Evolutionary conservation across 192 early-diverging fungal genomes (phyloP), one percentile per base, ranked within the genome.

Genomic region (Polychytrium aggregatum): DNA sequence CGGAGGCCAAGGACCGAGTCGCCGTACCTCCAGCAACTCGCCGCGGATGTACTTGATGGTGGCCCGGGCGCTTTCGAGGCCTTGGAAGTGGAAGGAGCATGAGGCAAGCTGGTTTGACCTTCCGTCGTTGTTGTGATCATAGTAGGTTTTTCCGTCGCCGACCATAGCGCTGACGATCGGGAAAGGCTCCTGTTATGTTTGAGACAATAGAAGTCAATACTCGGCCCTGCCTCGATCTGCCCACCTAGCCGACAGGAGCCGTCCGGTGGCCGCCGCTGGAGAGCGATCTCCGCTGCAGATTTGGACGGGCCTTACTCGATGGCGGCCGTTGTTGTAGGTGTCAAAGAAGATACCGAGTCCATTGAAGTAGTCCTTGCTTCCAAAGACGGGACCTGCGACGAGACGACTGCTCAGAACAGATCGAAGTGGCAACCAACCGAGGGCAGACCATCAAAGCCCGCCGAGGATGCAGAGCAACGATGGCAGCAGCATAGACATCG

Each of bases 331-430:
- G 37, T 85, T 72, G 57, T 95, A 97, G 7, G 92, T 96, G 67
- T 97, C 96, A 58, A 99, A 95, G 56, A 97, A 90, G 46, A 99
- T 62, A 20, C 92, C 96, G 24, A 99, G 64, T 0, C 96, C 96
- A 28, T 78, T 76, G 62, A 97, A 97, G 40, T 82, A 61, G 60
- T 95, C 88, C 26, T 69, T 56, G 58, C 68, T 82, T 11, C 94
- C 94, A 80, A 95, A 94, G 37, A 95, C 90, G 26, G 86, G 82
- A 0, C 94, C 93, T 35, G 60, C 39, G 67, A 34, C 83, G 71
- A 16, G 27, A 14, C 14, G 8, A 27, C 27, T 17, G 17, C n/a
- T 16, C n/a, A 55, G 28, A 59, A 37, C 31, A 38, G 24, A 58
- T 22, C 8, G 2, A 24, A n/a, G 14, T 2, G 13, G 13, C 39